Conservation (phyloP, 768 basidiomycete genomes). For the Leccinellum rugosiceps region DNA sequence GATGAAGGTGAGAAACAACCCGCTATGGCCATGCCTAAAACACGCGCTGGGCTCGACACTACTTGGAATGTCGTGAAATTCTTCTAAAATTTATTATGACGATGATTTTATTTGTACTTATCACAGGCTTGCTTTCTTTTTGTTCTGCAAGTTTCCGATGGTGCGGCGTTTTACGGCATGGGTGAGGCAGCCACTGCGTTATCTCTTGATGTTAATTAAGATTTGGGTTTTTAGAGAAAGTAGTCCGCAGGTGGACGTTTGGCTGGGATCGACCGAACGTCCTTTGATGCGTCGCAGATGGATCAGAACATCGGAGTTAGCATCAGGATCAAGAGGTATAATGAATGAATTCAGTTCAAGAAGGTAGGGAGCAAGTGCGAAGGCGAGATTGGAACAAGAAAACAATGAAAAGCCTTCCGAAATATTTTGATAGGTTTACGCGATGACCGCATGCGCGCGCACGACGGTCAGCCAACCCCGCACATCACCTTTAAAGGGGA, state of each 20-base stretch:
- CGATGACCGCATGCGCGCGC: background rate
- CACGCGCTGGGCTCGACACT: slow-evolving; percentile 20
- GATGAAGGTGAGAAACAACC: slow-evolving; percentile 18
- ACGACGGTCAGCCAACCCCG: slow-evolving; percentile 19
- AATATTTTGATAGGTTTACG: background rate
- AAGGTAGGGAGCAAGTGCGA: background rate
- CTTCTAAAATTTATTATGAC: background rate
- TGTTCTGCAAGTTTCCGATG: background rate
- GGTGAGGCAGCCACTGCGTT: background rate
- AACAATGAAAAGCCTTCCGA: background rate
- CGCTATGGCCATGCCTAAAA: slow-evolving; percentile 25
- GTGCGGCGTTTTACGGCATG: slow-evolving; percentile 17
- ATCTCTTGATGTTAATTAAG: slow-evolving; percentile 12
- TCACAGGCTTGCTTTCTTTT: background rate
- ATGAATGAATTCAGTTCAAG: background rate
- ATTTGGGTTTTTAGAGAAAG: slow-evolving; percentile 52
- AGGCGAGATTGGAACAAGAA: background rate
- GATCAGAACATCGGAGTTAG: background rate
- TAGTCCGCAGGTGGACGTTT: slow-evolving; percentile 88
- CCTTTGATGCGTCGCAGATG: slow-evolving; percentile 40
- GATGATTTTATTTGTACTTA: background rate
- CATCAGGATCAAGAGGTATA: slow-evolving; percentile 1
- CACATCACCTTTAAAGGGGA: slow-evolving; percentile 23
- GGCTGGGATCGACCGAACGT: slow-evolving; percentile 75
- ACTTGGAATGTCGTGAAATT: slow-evolving; percentile 7